phyloP scores from a whole-genome alignment of 495 filamentous ascomycete genomes.

The Penicillium cinerascens region DNA sequence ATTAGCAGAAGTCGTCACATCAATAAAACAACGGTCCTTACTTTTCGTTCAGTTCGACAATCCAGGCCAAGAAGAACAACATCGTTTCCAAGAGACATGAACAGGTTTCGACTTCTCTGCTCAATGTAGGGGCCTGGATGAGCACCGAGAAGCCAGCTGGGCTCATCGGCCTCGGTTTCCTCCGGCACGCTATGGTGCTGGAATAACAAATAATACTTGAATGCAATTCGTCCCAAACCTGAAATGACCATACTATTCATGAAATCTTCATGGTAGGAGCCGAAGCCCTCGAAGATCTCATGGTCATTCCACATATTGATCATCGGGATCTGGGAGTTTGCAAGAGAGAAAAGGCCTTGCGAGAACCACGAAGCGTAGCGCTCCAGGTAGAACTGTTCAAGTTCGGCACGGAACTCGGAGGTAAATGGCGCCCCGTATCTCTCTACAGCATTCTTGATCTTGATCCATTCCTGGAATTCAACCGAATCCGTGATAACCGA shows the following conservation, averaged over 20 bases:
- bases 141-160: constrained; percentile 83
- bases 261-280: constrained; percentile 87
- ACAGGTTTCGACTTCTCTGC: constrained; percentile 78
- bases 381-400: constrained; percentile 83
- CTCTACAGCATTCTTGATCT: constrained; percentile 72
- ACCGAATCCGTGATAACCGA: constrained; percentile 66
- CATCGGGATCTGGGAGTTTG: constrained; percentile 94
- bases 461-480: constrained; percentile 77
- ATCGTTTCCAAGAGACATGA: constrained; percentile 74
- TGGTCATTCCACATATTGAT: constrained; percentile 98
- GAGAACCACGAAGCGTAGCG: constrained; percentile 91
- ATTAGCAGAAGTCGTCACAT: background rate
- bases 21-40: constrained; percentile 19
- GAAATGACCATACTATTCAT: constrained; percentile 90
- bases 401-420: constrained; percentile 72
- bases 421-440: constrained; percentile 75
- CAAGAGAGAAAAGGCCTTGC: constrained; percentile 88
- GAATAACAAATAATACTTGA: constrained; percentile 98
- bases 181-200: constrained; percentile 86
- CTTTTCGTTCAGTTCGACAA: constrained; percentile 83
- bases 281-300: constrained; percentile 96
- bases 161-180: constrained; percentile 77
- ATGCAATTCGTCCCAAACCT: constrained; percentile 84
- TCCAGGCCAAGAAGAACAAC: constrained; percentile 85
- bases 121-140: constrained; percentile 86